Percentiles rank a stretch among this genome's conserved stretches.
Evolutionary conservation across 2,329 filamentous ascomycete genomes (phyloP).

Genomic region (Aspergillus vadensis): DNA sequence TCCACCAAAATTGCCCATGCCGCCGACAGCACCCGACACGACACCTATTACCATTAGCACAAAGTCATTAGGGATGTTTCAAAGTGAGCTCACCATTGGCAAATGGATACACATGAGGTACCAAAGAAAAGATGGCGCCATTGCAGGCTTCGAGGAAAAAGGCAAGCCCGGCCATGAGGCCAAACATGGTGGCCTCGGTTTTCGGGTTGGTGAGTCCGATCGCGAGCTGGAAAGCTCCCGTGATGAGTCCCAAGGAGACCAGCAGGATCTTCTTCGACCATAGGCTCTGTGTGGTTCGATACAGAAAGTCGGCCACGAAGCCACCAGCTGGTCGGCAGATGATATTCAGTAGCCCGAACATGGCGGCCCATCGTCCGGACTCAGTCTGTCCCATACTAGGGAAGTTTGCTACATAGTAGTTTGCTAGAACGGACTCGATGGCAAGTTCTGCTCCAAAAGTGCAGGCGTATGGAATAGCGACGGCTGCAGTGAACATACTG

Average conservation of each 20-base stretch:
- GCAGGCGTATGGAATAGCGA: conserved; percentile 60
- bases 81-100: conserved; percentile 65
- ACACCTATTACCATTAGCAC: conserved; percentile 42
- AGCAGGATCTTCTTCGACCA: conserved; percentile 68
- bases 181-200: conserved; percentile 67
- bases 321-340: conserved; percentile 52
- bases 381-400: conserved; percentile 56
- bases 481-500: conserved; percentile 59
- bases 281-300: conserved; percentile 52
- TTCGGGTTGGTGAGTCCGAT: conserved; percentile 67
- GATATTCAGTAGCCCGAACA: conserved; percentile 58
- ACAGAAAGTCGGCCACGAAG: conserved; percentile 58
- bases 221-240: conserved; percentile 62
- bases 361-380: conserved; percentile 58
- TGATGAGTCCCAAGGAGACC: conserved; percentile 57
- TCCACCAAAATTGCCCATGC: conserved; percentile 80
- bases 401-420: conserved; percentile 62
- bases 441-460: conserved; percentile 63
- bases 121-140: conserved; percentile 81
- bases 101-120: conserved; percentile 81
- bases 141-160: conserved; percentile 85
- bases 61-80: background rate
- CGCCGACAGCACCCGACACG: conserved; percentile 77
- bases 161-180: conserved; percentile 73
- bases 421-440: conserved; percentile 62